Evolutionary conservation across 768 basidiomycete genomes (phyloP), one percentile per base, ranked within the genome.

Genomic region (Mycena filopes): DNA sequence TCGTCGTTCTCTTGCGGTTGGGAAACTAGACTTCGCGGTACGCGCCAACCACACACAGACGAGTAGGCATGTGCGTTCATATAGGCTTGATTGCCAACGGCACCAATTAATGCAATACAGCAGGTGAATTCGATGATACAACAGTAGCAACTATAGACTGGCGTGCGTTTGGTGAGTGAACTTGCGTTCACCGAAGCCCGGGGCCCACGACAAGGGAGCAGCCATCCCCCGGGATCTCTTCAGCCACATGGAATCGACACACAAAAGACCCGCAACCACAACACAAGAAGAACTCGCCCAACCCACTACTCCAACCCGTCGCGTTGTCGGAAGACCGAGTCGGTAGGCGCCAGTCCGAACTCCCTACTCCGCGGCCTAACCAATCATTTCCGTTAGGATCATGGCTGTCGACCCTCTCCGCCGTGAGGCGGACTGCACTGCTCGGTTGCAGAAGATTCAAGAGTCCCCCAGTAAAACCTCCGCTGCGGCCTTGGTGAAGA

Each of bases 351-450:
- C 29, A 50, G 48, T 50, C 48, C 29, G 29, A 50, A 20, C 29
- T 28, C 48, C 48, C 48, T 50, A 9, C 16, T 20, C 43, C 43
- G 55, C 42, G 43, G 33, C 46, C 55, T 56, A 56, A 10, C 55
- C 43, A 56, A 46, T 56, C 43, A 56, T 56, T 42, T 56, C 55
- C 55, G 20, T 12, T 43, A 55, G 55, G 55, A 55, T 55, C 55
- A 55, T 55, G 42, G 42, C 42, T 55, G 55, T 55, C 55, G 55
- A 55, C 23, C 42, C 42, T 55, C 55, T 45, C 42, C 55, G 55
- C 55, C 42, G n/a, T n/a, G 55, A 55, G 45, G 43, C 55, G 55
- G 23, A 45, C 42, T 29, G 15, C 55, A 40, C n/a, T 33, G 20
- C 42, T 42, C 53, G 42, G 55, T 21, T 40, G 55, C 29, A 29